Base-by-base conservation (phyloP, 257 asterid species). In the Primulina huaijiensis region DNA sequence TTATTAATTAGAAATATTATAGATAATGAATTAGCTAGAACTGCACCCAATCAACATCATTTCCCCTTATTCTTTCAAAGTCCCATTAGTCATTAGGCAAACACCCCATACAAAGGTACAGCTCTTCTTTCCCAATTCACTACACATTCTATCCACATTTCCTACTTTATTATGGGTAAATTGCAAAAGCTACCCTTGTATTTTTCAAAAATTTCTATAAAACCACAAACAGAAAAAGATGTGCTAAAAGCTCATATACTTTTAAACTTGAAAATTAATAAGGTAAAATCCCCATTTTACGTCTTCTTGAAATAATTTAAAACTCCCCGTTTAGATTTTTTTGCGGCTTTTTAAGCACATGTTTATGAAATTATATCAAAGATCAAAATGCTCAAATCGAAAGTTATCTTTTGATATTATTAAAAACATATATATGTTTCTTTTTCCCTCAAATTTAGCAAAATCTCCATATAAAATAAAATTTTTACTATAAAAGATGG, bases 11-110 rank as follows among this genome's bases (percentile, higher is more conserved):
- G 25, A 23, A 23, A 23, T 23, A 23, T 23, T 23, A 23, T 23
- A 23, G 1, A 23, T 23, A 23, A 1, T 23, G 25, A 23, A 23
- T 23, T 31, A 31, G 4, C 8, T 35, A 35, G 66, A 73, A 60
- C 67, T 31, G 8, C 21, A 79, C 77, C 29, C 62, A 65, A 79
- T 81, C 86, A 77, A 76, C 82, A 75, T 12, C 53, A 43, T 14
- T 16, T 20, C 65, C 59, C 69, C 72, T 76, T 23, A 1, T 74
- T 78, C 33, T 46, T 83, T 75, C 60, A 38, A 69, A 74, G 65
- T 78, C 76, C 73, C 21, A 58, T 63, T 59, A 70, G 43, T 1
- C 25, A 23, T 23, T 23, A 23, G 25, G 72, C 69, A 52, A 62
- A 64, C 64, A 23, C 46, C 16, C 29, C 33, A 64, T 19, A 35